phyloP scores from a whole-genome alignment of 345 rosid species.

The Mallotus nudiflorus region DNA sequence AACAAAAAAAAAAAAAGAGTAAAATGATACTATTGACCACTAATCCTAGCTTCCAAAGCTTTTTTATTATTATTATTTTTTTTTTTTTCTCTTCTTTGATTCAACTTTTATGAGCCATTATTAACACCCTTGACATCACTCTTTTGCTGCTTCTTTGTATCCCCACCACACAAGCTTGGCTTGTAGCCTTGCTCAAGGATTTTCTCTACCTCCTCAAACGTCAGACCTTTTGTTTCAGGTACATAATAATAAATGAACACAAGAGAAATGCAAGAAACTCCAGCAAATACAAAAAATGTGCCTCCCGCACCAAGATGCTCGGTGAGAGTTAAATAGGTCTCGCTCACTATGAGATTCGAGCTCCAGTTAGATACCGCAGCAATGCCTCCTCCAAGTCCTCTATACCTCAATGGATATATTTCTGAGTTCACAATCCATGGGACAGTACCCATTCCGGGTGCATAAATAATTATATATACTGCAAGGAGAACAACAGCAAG shows the following conservation, averaged over 20 bases:
- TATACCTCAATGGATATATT: slow-evolving; percentile 58
- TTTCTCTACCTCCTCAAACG: slow-evolving; percentile 77
- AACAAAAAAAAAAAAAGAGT: too few species aligned
- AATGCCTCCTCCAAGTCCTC: slow-evolving; percentile 85
- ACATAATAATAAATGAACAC: slow-evolving; percentile 57
- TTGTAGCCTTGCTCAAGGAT: slow-evolving; percentile 57
- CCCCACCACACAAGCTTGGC: slow-evolving; percentile 39
- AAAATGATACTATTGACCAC: too few species aligned
- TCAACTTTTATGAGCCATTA: too few species aligned
- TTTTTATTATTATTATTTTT: too few species aligned
- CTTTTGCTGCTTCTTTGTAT: slow-evolving; percentile 15
- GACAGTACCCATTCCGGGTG: slow-evolving; percentile 88
- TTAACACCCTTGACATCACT: not conserved
- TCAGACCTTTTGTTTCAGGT: slow-evolving; percentile 80
- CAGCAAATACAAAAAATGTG: slow-evolving; percentile 67
- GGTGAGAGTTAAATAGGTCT: slow-evolving; percentile 59
- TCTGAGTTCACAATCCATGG: slow-evolving; percentile 55
- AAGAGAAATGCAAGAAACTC: slow-evolving; percentile 44
- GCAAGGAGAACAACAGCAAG: slow-evolving; percentile 61
- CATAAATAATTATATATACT: slow-evolving; percentile 56
- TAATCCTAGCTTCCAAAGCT: too few species aligned
- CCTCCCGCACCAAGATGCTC: slow-evolving; percentile 61
- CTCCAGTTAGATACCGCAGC: slow-evolving; percentile 78
- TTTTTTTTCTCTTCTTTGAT: too few species aligned
- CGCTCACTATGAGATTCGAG: slow-evolving; percentile 67